Base-by-base conservation (phyloP, 2,329 filamentous ascomycete species). In the Exophiala spinifera region DNA sequence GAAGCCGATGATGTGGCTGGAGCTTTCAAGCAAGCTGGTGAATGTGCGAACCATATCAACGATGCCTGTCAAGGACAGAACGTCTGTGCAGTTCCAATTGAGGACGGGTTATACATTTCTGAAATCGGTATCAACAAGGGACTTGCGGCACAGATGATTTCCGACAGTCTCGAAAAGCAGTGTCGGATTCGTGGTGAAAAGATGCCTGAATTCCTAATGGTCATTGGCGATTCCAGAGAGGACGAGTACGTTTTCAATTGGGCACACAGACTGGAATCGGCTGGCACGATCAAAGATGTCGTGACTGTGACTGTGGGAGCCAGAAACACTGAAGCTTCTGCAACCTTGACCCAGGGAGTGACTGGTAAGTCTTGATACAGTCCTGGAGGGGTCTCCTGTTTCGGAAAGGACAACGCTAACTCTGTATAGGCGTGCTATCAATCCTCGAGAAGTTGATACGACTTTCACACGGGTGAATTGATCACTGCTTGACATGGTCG, bases 11-110 rank as follows among this genome's bases (percentile, higher is more conserved):
- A 96, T 67, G 82, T 82, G 54, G 83, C 87, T 48, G 80, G 82
- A 20, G 91, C 91, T 0, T 79, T 82, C 54, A 85, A 90, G 17
- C 87, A 91, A 64, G 92, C 91, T 0, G 88, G 87, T 17, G 92
- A 97, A 68, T 95, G 91, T 66, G 90, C 90, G 0, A 91, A 89
- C 59, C 91, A 96, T 65, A 94, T 97, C 77, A 97, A 97, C 67
- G 91, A 96, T 67, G 88, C 90, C 0, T 96, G 91, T 68, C 86
- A 90, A 67, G 83, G 81, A 51, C 89, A 95, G 71, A 82, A 85
- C 28, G 87, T 97, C 3, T 89, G 91, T 66, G 92, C 92, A 4
- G 82, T 95, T 15, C 86, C 88, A 1, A 77, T 89, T 13, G 88
- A 94, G 53, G 84, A 89, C 28, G 87, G 85, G 39, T 84, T 97